Conservation (phyloP, 768 basidiomycete species). For the Boletus patriciae region DNA sequence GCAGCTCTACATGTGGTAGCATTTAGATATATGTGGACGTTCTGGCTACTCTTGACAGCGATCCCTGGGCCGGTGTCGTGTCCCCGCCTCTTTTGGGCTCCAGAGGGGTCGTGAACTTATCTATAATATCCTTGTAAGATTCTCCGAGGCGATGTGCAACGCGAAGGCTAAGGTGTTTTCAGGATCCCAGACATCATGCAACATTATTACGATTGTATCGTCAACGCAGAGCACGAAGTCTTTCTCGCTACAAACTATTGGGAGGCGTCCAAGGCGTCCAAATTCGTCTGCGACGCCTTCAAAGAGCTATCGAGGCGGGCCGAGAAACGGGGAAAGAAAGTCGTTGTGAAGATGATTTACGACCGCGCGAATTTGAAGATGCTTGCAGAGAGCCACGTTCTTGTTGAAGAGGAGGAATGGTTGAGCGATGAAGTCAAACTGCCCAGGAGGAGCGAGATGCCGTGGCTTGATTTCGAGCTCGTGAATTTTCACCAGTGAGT, state of each 20-base stretch:
- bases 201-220: slow-evolving; percentile 63
- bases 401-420: slow-evolving; percentile 49
- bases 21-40: slow-evolving; percentile 60
- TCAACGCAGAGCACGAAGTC: slow-evolving; percentile 61
- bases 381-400: slow-evolving; percentile 42
- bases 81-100: slow-evolving; percentile 64
- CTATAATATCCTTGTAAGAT: slow-evolving; percentile 56
- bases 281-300: slow-evolving; percentile 50
- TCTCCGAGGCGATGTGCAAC: not conserved
- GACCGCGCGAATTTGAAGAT: slow-evolving; percentile 65
- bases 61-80: slow-evolving; percentile 56
- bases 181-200: slow-evolving; percentile 73
- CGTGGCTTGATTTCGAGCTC: slow-evolving; percentile 59
- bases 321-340: slow-evolving; percentile 43
- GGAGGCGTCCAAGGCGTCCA: slow-evolving; percentile 52
- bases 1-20: not conserved
- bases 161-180: slow-evolving; percentile 8
- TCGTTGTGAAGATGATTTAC: slow-evolving; percentile 68
- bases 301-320: slow-evolving; percentile 51
- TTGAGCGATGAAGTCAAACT: slow-evolving; percentile 46
- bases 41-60: slow-evolving; percentile 54
- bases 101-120: slow-evolving; percentile 60
- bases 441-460: slow-evolving; percentile 55
- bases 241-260: slow-evolving; percentile 68
- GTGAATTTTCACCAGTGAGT: slow-evolving; percentile 50